Evolutionary conservation across 352 stramenopile genomes (phyloP), one percentile per base, ranked within the genome.

Genomic region (Globisporangium okanoganense): DNA sequence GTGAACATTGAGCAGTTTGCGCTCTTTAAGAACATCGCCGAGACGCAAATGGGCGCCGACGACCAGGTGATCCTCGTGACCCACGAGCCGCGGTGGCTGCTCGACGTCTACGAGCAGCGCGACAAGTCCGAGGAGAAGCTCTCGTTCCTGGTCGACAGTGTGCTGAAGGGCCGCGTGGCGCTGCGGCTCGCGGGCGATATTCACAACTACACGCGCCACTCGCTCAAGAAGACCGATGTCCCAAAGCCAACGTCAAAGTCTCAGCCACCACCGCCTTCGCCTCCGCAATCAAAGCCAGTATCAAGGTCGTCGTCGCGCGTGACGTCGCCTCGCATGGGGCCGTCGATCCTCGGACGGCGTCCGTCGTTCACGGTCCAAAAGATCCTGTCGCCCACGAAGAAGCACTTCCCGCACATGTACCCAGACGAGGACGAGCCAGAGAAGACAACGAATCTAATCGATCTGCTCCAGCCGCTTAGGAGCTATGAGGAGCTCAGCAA

Each of bases 201-300:
- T 31, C 93, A 98, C 75, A 96, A 98, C 71, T 98, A 98, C 71
- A 96, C 87, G 51, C 76, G 93, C 0, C 87, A 98, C 67, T 92
- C 93, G 16, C 45, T 66, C 6, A 53, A 58, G 50, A 35, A 55
- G 13, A 14, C 47, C 18, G 40, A 54, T 2, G 8, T 40, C 7
- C 0, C 36, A 36, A 47, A 33, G 14, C 38, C 25, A 40, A n/a
- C 24, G 18, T 36, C 53, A 36, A 40, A 48, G 27, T 25, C 48
- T 22, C 20, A 50, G 2, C 53, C 36, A 38, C 9, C n/a, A 6
- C 25, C 14, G 22, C 36, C 22, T 5, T 22, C 38, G 25, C 43
- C 44, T 18, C 54, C 54, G 25, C 25, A 35, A 16, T 27, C 48
- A 25, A 22, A 22, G 38, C 6, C 56, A 38, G 41, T 55, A 40